phyloP scores from a whole-genome alignment of 2,329 filamentous ascomycete genomes.

The Pseudogymnoascus destructans region DNA sequence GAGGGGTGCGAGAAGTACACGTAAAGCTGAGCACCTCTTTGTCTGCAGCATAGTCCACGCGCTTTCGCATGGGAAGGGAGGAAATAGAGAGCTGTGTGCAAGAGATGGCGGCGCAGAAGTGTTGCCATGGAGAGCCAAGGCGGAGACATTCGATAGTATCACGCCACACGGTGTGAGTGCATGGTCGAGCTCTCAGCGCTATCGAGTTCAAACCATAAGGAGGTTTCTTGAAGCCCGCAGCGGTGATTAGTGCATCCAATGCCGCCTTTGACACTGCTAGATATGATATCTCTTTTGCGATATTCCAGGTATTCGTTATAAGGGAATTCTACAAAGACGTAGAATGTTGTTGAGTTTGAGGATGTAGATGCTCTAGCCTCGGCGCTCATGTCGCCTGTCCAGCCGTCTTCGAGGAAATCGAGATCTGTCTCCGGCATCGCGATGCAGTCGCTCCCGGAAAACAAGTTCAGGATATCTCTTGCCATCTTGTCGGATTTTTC shows the following conservation, averaged over 20 bases:
- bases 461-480: constrained; percentile 13
- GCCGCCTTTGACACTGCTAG: constrained; percentile 12
- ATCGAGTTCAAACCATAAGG: constrained; percentile 10
- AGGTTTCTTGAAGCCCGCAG: constrained; percentile 10
- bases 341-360: constrained; percentile 12
- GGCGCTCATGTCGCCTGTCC: constrained; percentile 1
- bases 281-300: constrained; percentile 12
- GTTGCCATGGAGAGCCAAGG: constrained; percentile 11
- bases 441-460: constrained; percentile 12
- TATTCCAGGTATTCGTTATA: constrained; percentile 13
- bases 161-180: constrained; percentile 8
- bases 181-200: constrained; percentile 10
- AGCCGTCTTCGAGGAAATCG: constrained; percentile 14
- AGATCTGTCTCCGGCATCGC: constrained; percentile 13
- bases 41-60: constrained; percentile 8
- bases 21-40: constrained; percentile 11
- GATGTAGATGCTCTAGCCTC: constrained; percentile 2
- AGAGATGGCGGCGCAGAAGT: constrained; percentile 10
- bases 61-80: constrained; percentile 11
- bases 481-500: constrained; percentile 9
- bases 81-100: constrained; percentile 12
- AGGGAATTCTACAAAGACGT: constrained; percentile 12
- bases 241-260: constrained; percentile 11
- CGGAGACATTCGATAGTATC: constrained; percentile 12
- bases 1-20: not conserved